Percentiles rank a stretch among this genome's conserved stretches.
Conservation (phyloP, 2,329 filamentous ascomycete genomes). For the Cordyceps javanica region DNA sequence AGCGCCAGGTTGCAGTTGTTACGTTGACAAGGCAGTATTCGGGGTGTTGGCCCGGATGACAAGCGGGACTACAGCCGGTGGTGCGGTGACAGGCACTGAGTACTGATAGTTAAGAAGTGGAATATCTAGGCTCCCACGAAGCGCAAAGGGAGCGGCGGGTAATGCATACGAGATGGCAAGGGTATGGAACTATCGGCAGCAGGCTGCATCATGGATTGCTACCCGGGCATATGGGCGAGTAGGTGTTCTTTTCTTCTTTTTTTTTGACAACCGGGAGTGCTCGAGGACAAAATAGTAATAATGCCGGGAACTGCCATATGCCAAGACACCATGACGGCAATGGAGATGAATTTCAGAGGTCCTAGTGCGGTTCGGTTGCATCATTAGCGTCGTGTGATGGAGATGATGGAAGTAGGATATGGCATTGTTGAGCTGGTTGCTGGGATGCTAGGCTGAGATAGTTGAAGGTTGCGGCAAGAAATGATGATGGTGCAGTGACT, state of each 20-base stretch:
- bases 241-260: too few species aligned
- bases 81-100: too few species aligned
- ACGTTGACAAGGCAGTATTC: constrained; percentile 5
- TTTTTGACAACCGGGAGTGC: not conserved
- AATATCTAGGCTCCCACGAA: not conserved
- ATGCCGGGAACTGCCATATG: not conserved
- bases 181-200: too few species aligned
- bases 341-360: not conserved
- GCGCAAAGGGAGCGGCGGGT: too few species aligned
- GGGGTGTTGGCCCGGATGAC: not conserved
- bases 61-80: not conserved
- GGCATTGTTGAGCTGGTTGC: not conserved
- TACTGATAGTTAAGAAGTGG: not conserved
- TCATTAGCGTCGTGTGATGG: not conserved
- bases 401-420: too few species aligned
- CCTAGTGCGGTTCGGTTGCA: too few species aligned
- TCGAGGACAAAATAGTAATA: too few species aligned
- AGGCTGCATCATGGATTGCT: too few species aligned
- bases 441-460: too few species aligned
- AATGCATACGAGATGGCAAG: too few species aligned
- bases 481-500: not conserved
- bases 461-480: not conserved
- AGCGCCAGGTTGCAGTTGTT: not conserved
- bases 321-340: not conserved
- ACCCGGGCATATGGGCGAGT: too few species aligned